Base-by-base conservation (phyloP, 495 filamentous ascomycete genomes). In the Neurospora sp. region DNA sequence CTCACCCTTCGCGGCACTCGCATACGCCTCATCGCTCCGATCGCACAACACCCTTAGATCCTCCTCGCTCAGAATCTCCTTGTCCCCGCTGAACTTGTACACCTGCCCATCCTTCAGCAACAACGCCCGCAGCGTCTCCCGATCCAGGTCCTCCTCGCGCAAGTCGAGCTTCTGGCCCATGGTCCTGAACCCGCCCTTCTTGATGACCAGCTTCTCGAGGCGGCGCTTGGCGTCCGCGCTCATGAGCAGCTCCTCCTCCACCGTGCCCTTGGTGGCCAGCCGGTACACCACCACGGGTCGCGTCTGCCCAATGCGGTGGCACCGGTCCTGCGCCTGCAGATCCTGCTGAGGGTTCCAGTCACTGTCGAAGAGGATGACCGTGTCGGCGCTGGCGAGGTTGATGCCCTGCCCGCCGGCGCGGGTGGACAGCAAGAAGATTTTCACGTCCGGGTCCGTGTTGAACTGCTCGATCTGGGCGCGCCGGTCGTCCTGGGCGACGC, bases 261-360 rank as follows among this genome's bases (percentile, higher is more conserved):
- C 92, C 0, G 95, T 98, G 1, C 91, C 92, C 77, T 94, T 93
- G 0, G 96, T 99, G 0, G 96, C 96, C 16, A 99, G 88, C 7
- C 96, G 92, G 82, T 96, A 99, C n/a, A 99, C 91, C 27, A 99
- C 88, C 8, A 99, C 96, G 0, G 94, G 94, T 27, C 90, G 87
- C 41, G 89, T 97, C 79, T 99, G 96, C 0, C 96, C 96, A 70
- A 99, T 98, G 41, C 96, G 89, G 78, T 99, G 96, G 2, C 92
- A 93, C 22, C 96, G 92, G 77, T 99, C 96, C 80, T 97, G 94
- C 0, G 96, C 96, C 79, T 99, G 96, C 18, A 99, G 86, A 81
- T 99, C 96, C 78, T 97, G 94, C 80, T 98, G 96, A 0, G 96
- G 96, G 78, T 99, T 99, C 95, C 96, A 99, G 80, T 99, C 96